These are phyloP conservation scores for Vigna radiata DNA, from an alignment of 306 rosid genomes.

Conservation along the genomic window DNA sequence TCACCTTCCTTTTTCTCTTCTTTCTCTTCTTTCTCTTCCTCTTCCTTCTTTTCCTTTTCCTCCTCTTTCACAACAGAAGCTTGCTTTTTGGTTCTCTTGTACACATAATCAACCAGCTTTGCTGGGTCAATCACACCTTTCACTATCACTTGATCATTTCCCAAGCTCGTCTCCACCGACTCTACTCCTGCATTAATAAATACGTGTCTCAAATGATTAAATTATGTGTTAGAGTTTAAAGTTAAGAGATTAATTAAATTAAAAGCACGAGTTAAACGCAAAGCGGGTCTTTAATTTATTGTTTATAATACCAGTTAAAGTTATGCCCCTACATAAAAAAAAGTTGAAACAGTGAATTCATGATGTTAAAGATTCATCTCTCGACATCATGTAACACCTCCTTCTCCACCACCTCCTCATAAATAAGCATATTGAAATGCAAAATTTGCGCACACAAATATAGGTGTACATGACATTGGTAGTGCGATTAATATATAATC, in stretches of 20 bases:
- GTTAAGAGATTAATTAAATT: neutral
- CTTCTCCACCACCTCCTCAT: too few species aligned
- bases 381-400: neutral
- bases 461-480: neutral
- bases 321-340: too few species aligned
- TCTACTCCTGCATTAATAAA: slow-evolving; percentile 73
- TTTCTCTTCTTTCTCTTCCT: slow-evolving; percentile 50
- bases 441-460: neutral
- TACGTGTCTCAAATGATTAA: neutral
- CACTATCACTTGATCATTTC: slow-evolving; percentile 69
- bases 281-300: neutral
- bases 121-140: slow-evolving; percentile 74
- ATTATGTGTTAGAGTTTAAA: neutral
- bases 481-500: neutral
- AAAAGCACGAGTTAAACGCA: neutral
- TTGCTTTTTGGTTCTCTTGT: slow-evolving; percentile 71
- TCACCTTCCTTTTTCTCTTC: slow-evolving; percentile 52
- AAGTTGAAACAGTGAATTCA: neutral
- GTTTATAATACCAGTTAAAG: neutral
- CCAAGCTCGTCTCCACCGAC: slow-evolving; percentile 82
- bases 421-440: neutral
- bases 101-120: slow-evolving; percentile 71
- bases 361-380: neutral
- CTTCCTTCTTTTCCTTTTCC: slow-evolving; percentile 59
- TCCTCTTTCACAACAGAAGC: slow-evolving; percentile 74